These are phyloP conservation scores for Yamagishiella unicocca DNA, from an alignment of 139 green algal genomes.

Conservation along the genomic window DNA sequence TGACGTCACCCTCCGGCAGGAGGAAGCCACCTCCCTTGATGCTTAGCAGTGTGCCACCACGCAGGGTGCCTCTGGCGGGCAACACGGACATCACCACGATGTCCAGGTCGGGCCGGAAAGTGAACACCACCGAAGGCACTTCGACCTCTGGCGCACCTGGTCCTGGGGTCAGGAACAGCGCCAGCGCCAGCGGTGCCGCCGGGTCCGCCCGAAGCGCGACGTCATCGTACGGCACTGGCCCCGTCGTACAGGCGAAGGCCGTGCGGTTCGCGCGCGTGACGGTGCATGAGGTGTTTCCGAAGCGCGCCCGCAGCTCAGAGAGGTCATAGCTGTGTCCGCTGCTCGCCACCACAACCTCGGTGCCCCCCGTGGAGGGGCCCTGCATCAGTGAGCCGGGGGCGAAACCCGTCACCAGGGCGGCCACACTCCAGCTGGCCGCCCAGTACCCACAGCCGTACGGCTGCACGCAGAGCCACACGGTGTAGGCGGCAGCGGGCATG, in stretches of 20 bases:
- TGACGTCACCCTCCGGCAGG: not conserved
- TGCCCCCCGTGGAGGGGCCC: not conserved
- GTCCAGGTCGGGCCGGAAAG: not conserved
- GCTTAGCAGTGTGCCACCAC: not conserved
- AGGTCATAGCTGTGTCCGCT: slow-evolving; percentile 1
- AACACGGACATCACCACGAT: not conserved
- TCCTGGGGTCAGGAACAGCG: not conserved
- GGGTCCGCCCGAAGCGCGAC: not conserved
- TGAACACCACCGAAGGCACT: not conserved
- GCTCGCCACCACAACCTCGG: not conserved
- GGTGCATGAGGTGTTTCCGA: not conserved
- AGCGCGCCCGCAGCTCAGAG: not conserved
- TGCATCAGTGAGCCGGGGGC: not conserved
- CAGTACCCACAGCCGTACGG: slow-evolving; percentile 11
- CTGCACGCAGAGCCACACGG: slow-evolving; percentile 1
- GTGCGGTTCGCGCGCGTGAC: not conserved
- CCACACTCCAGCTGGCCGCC: not conserved
- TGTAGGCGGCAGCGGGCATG: not conserved
- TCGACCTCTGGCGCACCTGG: not conserved
- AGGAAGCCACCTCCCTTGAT: not conserved
- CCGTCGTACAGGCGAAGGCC: not conserved
- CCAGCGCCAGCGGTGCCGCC: not conserved
- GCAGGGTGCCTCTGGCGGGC: not conserved
- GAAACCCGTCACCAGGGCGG: not conserved
- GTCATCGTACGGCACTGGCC: not conserved